Conservation (phyloP, 1,284 basidiomycete genomes). For the Chiua sp. region DNA sequence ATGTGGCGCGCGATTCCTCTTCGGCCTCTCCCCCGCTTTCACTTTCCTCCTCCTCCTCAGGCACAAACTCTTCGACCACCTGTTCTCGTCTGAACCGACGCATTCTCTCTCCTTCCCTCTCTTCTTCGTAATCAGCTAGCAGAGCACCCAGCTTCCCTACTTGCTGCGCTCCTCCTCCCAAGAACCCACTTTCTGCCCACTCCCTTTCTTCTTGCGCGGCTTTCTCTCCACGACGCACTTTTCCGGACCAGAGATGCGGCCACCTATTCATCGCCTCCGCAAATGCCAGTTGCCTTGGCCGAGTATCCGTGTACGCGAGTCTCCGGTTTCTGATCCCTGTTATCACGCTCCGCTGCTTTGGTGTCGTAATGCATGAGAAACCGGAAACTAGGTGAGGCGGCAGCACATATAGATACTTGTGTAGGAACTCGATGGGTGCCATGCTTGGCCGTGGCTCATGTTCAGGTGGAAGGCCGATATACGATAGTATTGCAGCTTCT, state of each 20-base stretch:
- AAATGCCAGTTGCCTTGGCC: conserved; percentile 60
- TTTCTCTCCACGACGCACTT: conserved; percentile 50
- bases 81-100: conserved; percentile 49
- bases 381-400: conserved; percentile 66
- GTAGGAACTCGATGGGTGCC: conserved; percentile 68
- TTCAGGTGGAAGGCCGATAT: conserved; percentile 62
- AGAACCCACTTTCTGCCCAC: conserved; percentile 69
- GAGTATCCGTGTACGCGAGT: conserved; percentile 58
- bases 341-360: conserved; percentile 68
- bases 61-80: conserved; percentile 53
- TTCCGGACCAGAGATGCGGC: conserved; percentile 70
- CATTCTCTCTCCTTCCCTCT: conserved; percentile 68
- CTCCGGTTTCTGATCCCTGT: conserved; percentile 72
- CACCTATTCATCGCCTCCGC: conserved; percentile 56
- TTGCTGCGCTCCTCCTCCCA: conserved; percentile 60
- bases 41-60: conserved; percentile 71
- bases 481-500: conserved; percentile 54
- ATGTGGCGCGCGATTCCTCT: conserved; percentile 48
- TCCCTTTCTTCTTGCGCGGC: conserved; percentile 67
- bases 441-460: conserved; percentile 63
- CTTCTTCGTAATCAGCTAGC: conserved; percentile 74
- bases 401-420: conserved; percentile 59
- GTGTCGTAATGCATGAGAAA: conserved; percentile 68
- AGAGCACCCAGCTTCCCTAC: conserved; percentile 72
- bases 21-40: conserved; percentile 46